Conservation (phyloP, 23 red algal genomes). For the Cyanidiococcus yangmingshanensis region DNA sequence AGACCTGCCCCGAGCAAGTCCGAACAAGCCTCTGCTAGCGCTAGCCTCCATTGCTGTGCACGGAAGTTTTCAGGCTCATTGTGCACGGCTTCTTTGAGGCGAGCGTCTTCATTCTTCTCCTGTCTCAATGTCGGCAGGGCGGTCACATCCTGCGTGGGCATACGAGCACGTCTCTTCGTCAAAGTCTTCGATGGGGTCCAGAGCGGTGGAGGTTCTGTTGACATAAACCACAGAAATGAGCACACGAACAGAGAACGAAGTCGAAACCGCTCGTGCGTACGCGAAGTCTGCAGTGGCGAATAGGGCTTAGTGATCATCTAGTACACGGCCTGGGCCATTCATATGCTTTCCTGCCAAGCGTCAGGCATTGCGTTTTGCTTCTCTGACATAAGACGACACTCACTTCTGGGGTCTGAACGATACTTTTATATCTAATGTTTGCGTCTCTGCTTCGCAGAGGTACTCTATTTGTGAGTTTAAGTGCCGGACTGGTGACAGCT, state of each 20-base stretch:
- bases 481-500: background rate
- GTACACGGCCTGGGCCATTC: too few species aligned
- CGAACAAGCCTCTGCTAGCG: background rate
- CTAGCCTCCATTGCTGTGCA: background rate
- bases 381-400: too few species aligned
- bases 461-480: background rate
- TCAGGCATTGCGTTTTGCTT: too few species aligned
- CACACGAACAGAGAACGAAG: background rate
- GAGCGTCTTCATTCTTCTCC: too few species aligned
- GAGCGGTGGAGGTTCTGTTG: background rate
- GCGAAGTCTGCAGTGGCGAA: too few species aligned
- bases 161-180: background rate
- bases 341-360: too few species aligned
- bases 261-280: too few species aligned
- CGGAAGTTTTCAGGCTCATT: background rate
- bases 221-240: background rate
- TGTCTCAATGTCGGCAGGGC: too few species aligned
- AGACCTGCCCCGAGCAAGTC: background rate
- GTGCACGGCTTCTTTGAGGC: background rate
- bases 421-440: too few species aligned
- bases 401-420: too few species aligned
- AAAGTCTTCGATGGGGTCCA: background rate
- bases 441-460: background rate
- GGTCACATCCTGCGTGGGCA: background rate
- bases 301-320: too few species aligned